Conservation (phyloP, 805 yeast genomes). For the Lipomyces spencermartinsiae region DNA sequence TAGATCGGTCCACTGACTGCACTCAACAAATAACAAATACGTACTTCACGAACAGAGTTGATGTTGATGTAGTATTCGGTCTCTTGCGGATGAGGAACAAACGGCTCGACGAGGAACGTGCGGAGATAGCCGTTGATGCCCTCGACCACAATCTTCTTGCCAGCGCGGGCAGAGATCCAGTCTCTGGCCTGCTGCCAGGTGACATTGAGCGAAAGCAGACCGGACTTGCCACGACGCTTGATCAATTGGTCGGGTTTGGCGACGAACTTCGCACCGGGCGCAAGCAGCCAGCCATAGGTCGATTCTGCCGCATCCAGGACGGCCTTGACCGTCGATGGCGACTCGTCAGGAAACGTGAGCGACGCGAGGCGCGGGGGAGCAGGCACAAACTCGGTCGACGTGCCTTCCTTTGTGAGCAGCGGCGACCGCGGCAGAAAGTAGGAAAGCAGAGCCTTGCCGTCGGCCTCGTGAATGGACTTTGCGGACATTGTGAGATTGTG, state of each 20-base stretch:
- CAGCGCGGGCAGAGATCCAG: constrained; percentile 55
- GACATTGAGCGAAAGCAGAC: constrained; percentile 52
- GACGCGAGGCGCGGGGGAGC: constrained; percentile 41
- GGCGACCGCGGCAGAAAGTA: constrained; percentile 52
- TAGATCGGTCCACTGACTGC: background rate
- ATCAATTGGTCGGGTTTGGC: constrained; percentile 57
- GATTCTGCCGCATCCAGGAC: constrained; percentile 47
- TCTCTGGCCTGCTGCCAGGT: constrained; percentile 53
- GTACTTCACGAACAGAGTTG: constrained; percentile 52
- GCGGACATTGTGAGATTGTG: constrained; percentile 54
- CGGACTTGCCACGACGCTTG: constrained; percentile 56
- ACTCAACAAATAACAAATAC: background rate
- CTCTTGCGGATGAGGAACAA: constrained; percentile 54
- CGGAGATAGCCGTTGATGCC: constrained; percentile 49
- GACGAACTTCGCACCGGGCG: constrained; percentile 50
- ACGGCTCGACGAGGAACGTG: constrained; percentile 55
- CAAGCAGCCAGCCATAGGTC: constrained; percentile 51
- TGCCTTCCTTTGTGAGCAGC: constrained; percentile 42
- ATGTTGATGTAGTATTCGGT: constrained; percentile 56
- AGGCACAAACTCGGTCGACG: constrained; percentile 39
- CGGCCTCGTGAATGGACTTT: constrained; percentile 55
- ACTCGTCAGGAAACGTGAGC: constrained; percentile 45
- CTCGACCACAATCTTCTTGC: constrained; percentile 50
- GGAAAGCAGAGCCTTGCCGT: constrained; percentile 54
- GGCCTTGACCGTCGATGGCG: constrained; percentile 41